A percentile compares a stretch with the other conserved stretches of the same genome.
Conservation (phyloP, 495 filamentous ascomycete genomes). For the Antarctomyces pellizariae region DNA sequence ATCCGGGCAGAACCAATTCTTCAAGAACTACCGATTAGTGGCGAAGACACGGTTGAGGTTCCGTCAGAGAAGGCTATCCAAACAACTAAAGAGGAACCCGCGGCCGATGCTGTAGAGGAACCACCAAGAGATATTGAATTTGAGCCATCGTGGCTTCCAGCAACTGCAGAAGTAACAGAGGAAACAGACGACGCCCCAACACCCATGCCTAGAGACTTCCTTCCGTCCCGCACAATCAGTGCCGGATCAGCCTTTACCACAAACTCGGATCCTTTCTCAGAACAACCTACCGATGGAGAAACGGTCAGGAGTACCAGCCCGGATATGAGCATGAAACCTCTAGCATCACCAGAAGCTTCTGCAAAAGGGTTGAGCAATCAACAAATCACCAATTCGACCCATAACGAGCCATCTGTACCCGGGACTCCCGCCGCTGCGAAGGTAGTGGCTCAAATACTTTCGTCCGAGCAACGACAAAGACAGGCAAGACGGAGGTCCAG, state of each 20-base stretch:
- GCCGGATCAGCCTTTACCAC: too few species aligned
- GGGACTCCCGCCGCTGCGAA: conserved; percentile 7
- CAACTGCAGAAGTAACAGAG: conserved; percentile 6
- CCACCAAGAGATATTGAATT: not conserved
- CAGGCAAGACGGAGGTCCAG: conserved; percentile 3
- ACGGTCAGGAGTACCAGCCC: conserved; percentile 23
- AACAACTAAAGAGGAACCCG: too few species aligned
- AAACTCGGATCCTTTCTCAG: conserved; percentile 14
- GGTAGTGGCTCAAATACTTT: conserved; percentile 11
- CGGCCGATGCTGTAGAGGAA: not conserved
- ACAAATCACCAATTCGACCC: not conserved
- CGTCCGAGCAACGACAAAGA: conserved; percentile 11
- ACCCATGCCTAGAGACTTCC: conserved; percentile 16
- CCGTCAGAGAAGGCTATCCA: too few species aligned
- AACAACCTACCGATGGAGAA: conserved; percentile 15
- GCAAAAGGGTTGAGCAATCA: not conserved
- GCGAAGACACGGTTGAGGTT: too few species aligned
- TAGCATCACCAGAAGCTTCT: conserved; percentile 1
- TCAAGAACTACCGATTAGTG: too few species aligned
- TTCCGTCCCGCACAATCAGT: too few species aligned
- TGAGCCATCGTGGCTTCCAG: conserved; percentile 1
- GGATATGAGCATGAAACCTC: conserved; percentile 15
- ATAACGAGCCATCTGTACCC: too few species aligned
- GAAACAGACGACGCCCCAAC: conserved; percentile 15
- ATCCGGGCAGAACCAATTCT: too few species aligned